phyloP scores from a whole-genome alignment of 352 stramenopile genomes.

The Globisporangium lucens region DNA sequence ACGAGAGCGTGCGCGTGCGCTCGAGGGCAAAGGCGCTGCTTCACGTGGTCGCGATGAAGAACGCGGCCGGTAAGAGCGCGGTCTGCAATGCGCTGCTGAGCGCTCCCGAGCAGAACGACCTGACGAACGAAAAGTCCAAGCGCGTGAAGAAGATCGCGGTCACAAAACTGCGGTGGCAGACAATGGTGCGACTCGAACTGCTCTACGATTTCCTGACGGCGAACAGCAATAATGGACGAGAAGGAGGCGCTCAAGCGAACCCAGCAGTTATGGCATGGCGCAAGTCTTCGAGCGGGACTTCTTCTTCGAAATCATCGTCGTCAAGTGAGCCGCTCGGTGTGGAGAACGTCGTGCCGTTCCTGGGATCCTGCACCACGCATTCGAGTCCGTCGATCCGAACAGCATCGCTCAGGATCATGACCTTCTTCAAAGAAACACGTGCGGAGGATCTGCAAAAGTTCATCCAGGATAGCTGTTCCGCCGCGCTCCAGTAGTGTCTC shows the following conservation, averaged over 20 bases:
- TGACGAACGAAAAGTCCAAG: conserved; percentile 28
- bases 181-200: conserved; percentile 55
- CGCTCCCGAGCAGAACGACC: conserved; percentile 57
- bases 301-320: conserved; percentile 18
- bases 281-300: conserved; percentile 28
- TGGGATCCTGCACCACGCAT: conserved; percentile 59
- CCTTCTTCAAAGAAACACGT: conserved; percentile 29
- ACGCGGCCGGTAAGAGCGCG: conserved; percentile 47
- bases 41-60: conserved; percentile 41
- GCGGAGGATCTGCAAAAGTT: conserved; percentile 43
- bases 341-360: conserved; percentile 71
- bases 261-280: conserved; percentile 14
- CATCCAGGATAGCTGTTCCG: conserved; percentile 51
- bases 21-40: conserved; percentile 46
- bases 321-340: conserved; percentile 43
- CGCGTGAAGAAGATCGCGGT: conserved; percentile 41
- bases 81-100: conserved; percentile 75
- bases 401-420: conserved; percentile 44
- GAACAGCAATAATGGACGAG: conserved; percentile 10
- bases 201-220: conserved; percentile 45
- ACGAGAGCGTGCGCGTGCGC: conserved; percentile 60
- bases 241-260: not conserved
- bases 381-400: conserved; percentile 45
- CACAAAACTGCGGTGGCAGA: conserved; percentile 60
- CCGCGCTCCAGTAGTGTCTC: conserved; percentile 55